phyloP scores from a whole-genome alignment of 495 filamentous ascomycete genomes.

The Hypoxylon cercidicola region DNA sequence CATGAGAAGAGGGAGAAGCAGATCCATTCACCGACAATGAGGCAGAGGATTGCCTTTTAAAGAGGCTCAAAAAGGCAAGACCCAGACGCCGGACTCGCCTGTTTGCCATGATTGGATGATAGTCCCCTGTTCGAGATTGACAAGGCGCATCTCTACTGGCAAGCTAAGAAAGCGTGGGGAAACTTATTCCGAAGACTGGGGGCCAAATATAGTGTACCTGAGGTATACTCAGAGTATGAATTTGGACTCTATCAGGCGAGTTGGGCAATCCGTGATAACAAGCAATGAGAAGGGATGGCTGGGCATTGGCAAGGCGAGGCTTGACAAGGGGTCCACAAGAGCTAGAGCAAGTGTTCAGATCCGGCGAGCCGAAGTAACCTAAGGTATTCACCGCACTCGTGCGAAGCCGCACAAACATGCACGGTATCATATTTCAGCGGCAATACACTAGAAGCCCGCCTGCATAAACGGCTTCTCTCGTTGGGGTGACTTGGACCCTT shows the following conservation, averaged over 20 bases:
- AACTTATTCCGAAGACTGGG: slow-evolving; percentile 23
- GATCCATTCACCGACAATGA: slow-evolving; percentile 40
- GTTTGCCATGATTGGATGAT: slow-evolving; percentile 32
- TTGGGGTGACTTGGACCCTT: slow-evolving; percentile 24
- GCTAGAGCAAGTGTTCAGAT: slow-evolving; percentile 35
- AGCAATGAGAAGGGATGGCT: slow-evolving; percentile 24
- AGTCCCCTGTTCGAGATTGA: slow-evolving; percentile 20
- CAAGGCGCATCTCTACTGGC: slow-evolving; percentile 29
- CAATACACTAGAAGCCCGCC: slow-evolving; percentile 18
- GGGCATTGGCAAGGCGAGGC: slow-evolving; percentile 28
- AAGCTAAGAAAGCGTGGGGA: slow-evolving; percentile 22
- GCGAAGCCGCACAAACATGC: slow-evolving; percentile 8
- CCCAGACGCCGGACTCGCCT: slow-evolving; percentile 30
- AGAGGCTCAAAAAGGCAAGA: slow-evolving; percentile 34
- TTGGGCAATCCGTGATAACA: slow-evolving; percentile 20
- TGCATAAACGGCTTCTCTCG: slow-evolving; percentile 27
- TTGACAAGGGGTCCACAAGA: slow-evolving; percentile 15
- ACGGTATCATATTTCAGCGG: slow-evolving; percentile 27
- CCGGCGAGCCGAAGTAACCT: slow-evolving; percentile 26
- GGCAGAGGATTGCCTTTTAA: slow-evolving; percentile 29
- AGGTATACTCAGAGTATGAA: slow-evolving; percentile 6
- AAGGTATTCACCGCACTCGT: slow-evolving; percentile 32
- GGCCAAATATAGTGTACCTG: slow-evolving; percentile 9
- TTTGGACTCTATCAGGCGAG: slow-evolving; percentile 16
- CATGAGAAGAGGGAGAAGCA: slow-evolving; percentile 18